Base-by-base conservation (phyloP, 2,329 filamentous ascomycete species). In the Graphilbum ipis-grandicollis region DNA sequence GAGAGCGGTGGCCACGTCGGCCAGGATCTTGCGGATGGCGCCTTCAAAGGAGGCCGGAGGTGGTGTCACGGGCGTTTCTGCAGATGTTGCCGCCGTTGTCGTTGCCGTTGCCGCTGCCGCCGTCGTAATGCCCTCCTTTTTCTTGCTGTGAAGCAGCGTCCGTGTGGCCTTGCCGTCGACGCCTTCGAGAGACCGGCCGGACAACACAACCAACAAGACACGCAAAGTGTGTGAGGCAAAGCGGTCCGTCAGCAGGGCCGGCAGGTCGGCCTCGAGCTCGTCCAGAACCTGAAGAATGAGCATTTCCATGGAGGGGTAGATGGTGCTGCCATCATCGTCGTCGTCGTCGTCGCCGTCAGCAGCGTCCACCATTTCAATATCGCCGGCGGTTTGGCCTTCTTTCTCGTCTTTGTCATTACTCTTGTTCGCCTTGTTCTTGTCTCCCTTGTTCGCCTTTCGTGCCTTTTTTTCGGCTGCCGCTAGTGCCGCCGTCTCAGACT, bases 201-300 rank as follows among this genome's bases (percentile, higher is more conserved):
- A 82, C 5, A 98, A 64, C 1, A 96, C 75, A 4, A 94, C 63
- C 1, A 98, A 63, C 9, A 98, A 66, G 0, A 93, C 82, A 34
- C 90, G 75, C 31, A 98, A 65, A 0, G 83, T 79, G 52, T 98
- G 90, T 0, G 90, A 96, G 5, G 85, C 90, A 51, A 93, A 96
- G 34, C 61, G 59, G 52, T 96, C 84, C 2, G 84, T 93, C 50
- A 96, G 67, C 9, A 98, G 64, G 49, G 76, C 90, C 18, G 78
- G 75, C 49, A 94, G 65, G 43, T 85, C 79, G 12, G 76, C 78
- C 52, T 93, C 79, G n/a, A 98, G 62, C 59, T 96, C 90, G 44
- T 86, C 78, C 35, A 93, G 63, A 1, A 84, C 82, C 42, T 75
- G 66, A 33, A 96, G 66, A 52, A 93, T 92, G 39, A 93, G 64